Conservation (phyloP, 2,329 filamentous ascomycete species). For the Beauveria varroae region DNA sequence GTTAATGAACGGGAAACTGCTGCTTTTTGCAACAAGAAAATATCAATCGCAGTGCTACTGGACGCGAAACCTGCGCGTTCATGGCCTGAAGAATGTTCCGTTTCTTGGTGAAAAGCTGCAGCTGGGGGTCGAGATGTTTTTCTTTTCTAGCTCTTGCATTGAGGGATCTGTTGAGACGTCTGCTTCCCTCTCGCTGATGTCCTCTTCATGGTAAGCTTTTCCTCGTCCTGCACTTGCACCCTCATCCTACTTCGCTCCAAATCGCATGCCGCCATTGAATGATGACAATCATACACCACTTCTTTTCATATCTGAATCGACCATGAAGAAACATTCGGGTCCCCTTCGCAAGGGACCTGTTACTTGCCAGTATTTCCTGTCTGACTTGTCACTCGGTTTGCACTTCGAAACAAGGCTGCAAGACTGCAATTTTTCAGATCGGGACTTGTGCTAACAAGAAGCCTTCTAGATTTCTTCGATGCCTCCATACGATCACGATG, state of each 20-base stretch:
- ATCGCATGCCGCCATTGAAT: slow-evolving; percentile 30
- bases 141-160: neutral
- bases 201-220: neutral
- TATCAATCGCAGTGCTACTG: neutral
- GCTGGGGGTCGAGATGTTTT: neutral
- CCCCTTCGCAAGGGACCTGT: slow-evolving; percentile 56
- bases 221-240: neutral
- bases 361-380: slow-evolving; percentile 88
- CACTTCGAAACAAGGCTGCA: slow-evolving; percentile 4
- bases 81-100: neutral
- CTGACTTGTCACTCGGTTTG: slow-evolving; percentile 42
- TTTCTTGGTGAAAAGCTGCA: neutral
- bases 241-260: neutral
- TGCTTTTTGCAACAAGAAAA: neutral
- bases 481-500: neutral
- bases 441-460: neutral
- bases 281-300: slow-evolving; percentile 70
- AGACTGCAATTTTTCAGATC: slow-evolving; percentile 9
- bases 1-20: neutral
- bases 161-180: neutral
- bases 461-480: neutral
- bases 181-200: neutral
- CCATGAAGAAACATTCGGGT: slow-evolving; percentile 70
- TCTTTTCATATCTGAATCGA: slow-evolving; percentile 87
- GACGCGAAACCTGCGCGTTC: neutral